Evolutionary conservation across 2,329 filamentous ascomycete genomes (phyloP), one percentile per base, ranked within the genome.

Genomic region (Fusarium devonianum): DNA sequence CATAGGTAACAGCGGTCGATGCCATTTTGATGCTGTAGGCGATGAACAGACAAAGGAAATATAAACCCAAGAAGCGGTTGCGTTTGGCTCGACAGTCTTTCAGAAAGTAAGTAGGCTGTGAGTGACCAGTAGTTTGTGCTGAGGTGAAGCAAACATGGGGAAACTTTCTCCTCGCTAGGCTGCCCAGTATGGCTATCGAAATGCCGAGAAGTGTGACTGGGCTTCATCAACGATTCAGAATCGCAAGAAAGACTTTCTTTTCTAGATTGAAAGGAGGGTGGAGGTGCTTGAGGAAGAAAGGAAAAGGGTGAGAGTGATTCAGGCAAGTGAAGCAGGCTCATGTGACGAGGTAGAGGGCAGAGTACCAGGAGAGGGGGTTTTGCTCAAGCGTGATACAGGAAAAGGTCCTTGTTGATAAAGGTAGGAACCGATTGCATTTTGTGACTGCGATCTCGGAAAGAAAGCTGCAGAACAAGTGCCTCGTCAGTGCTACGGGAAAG

Each of bases 1-100:
- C 63, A 35, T 69, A 69, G 3, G 62, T 67, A 13, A 63, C 37
- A 4, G 55, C 57, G 13, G 56, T 35, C 14, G 65, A 54, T 28
- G 62, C 58, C 67, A 71, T 71, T 12, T 45, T 51, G 26, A 29
- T 19, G 14, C 29, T 12, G 23, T 17, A 30, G 17, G 26, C 36
- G 16, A 35, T n/a, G 8, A 29, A 29, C 18, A 19, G 8, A n/a
- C 26, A n/a, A 14, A 16, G 17, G n/a, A n/a, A n/a, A n/a, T n/a
- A n/a, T n/a, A n/a, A n/a, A n/a, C n/a, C n/a, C n/a, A n/a, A n/a
- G n/a, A n/a, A n/a, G n/a, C n/a, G n/a, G n/a, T n/a, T n/a, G n/a
- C n/a, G n/a, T n/a, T n/a, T n/a, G n/a, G n/a, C n/a, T 18, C 30
- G 21, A 13, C 7, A 22, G 33, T 28, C 19, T 25, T 11, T 39